Evolutionary conservation across 2,329 filamentous ascomycete genomes (phyloP).

Genomic region (Proliferodiscus dingleyae): DNA sequence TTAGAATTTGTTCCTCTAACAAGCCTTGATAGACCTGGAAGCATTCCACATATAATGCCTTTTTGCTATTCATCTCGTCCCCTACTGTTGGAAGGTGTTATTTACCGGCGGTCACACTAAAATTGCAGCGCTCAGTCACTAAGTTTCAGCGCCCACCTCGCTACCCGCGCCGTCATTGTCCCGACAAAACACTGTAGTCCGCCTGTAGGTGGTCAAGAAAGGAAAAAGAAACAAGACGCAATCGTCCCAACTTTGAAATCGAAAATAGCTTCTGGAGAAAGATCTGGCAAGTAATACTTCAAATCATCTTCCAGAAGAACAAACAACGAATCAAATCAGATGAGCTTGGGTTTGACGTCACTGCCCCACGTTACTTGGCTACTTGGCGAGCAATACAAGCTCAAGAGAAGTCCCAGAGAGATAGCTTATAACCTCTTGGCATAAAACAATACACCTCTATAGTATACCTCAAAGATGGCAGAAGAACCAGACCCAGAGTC

Average conservation of each 20-base stretch:
- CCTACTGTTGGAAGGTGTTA: no score
- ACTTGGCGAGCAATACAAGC: neutral
- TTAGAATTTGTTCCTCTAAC: no score
- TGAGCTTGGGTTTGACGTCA: neutral
- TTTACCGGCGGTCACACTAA: no score
- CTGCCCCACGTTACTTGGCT: slow-evolving; percentile 2
- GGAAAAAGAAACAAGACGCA: neutral
- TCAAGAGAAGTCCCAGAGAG: neutral
- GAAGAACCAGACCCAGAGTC: neutral
- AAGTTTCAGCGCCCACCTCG: neutral
- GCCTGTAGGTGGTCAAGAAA: neutral
- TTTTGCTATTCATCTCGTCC: no score
- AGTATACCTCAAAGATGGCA: neutral
- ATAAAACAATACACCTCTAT: neutral
- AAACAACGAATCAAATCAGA: neutral
- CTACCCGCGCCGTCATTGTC: no score
- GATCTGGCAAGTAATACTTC: neutral
- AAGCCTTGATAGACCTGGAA: no score
- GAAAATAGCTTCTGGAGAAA: neutral
- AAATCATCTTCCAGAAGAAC: neutral
- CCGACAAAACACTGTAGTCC: neutral
- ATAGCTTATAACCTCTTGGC: neutral
- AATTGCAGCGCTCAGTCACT: neutral
- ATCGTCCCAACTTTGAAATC: no score
- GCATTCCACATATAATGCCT: no score